Evolutionary conservation across 2,329 filamentous ascomycete genomes (phyloP).

Genomic region (Drechslerella coelobrocha): DNA sequence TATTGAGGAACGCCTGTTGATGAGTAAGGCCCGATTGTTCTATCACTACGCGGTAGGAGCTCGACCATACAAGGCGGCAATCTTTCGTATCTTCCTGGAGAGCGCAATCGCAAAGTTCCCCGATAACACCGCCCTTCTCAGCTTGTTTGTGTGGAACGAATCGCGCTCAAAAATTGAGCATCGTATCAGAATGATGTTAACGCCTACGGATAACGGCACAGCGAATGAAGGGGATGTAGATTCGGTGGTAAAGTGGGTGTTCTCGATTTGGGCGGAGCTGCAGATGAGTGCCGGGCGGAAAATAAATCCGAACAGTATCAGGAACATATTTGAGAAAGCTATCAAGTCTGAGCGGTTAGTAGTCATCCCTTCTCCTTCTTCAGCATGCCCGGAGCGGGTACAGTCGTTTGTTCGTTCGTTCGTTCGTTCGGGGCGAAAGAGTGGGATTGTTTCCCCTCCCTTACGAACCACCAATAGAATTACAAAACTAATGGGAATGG

Average conservation of each 20-base stretch:
- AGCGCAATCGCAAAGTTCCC: conserved; percentile 72
- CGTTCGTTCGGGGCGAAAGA: no score
- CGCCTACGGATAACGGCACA: conserved; percentile 59
- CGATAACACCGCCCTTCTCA: conserved; percentile 76
- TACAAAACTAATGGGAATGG: background rate
- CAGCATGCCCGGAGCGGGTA: no score
- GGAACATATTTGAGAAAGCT: conserved; percentile 66
- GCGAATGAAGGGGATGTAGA: conserved; percentile 56
- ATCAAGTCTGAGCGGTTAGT: conserved; percentile 56
- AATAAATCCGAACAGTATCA: conserved; percentile 61
- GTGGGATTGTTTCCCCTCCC: no score
- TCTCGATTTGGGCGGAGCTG: conserved; percentile 66
- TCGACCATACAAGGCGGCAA: conserved; percentile 71
- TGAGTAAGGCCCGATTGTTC: conserved; percentile 72
- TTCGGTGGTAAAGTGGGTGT: conserved; percentile 63
- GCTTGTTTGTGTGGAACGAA: conserved; percentile 76
- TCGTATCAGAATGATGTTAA: conserved; percentile 70
- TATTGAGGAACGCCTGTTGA: conserved; percentile 70
- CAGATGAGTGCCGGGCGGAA: conserved; percentile 55
- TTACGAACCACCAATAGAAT: background rate
- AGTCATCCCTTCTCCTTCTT: background rate
- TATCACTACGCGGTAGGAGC: conserved; percentile 67
- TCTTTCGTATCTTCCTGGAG: conserved; percentile 69
- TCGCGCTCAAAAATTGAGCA: conserved; percentile 75
- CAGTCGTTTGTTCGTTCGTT: no score